Conservation (phyloP, 176 grass and related monocot genomes). For the Olyra latifolia region DNA sequence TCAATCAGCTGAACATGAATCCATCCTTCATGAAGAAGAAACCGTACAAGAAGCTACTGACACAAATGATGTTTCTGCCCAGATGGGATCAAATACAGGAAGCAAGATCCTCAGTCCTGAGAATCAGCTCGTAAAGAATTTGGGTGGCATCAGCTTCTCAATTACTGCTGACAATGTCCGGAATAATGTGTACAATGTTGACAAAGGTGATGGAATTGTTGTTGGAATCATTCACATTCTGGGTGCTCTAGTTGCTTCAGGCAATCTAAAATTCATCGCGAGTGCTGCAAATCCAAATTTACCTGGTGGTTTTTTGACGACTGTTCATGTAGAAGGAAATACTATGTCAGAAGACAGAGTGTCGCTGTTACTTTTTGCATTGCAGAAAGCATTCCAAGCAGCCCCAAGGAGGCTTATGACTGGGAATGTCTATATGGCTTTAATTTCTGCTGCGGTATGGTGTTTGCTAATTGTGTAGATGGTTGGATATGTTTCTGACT, state of each 20-base stretch:
- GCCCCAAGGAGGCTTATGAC: slow-evolving; percentile 85
- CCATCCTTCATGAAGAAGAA: slow-evolving; percentile 37
- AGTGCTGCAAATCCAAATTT: slow-evolving; percentile 45
- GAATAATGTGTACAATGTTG: slow-evolving; percentile 93
- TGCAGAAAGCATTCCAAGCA: slow-evolving; percentile 94
- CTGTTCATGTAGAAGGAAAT: slow-evolving; percentile 73
- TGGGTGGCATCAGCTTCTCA: slow-evolving; percentile 83
- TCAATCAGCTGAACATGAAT: slow-evolving; percentile 46
- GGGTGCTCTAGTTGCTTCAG: slow-evolving; percentile 78
- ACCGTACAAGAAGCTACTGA: slow-evolving; percentile 36
- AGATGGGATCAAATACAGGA: slow-evolving; percentile 44
- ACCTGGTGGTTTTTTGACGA: slow-evolving; percentile 46
- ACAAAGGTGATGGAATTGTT: slow-evolving; percentile 86
- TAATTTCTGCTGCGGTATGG: slow-evolving; percentile 87
- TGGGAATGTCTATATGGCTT: slow-evolving; percentile 82
- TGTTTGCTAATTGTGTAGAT: slow-evolving; percentile 34
- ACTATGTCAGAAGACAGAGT: slow-evolving; percentile 76
- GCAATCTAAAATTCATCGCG: slow-evolving; percentile 73
- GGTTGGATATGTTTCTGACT: slow-evolving; percentile 22
- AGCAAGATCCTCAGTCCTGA: slow-evolving; percentile 51
- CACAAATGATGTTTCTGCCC: slow-evolving; percentile 31
- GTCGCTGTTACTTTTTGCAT: slow-evolving; percentile 83
- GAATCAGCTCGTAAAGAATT: slow-evolving; percentile 69
- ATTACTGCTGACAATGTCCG: slow-evolving; percentile 86
- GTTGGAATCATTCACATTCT: slow-evolving; percentile 94